A percentile compares a stretch with the other conserved stretches of the same genome.
phyloP scores from a whole-genome alignment of 169 alveolate genomes.

The Cryptosporidium andersoni region DNA sequence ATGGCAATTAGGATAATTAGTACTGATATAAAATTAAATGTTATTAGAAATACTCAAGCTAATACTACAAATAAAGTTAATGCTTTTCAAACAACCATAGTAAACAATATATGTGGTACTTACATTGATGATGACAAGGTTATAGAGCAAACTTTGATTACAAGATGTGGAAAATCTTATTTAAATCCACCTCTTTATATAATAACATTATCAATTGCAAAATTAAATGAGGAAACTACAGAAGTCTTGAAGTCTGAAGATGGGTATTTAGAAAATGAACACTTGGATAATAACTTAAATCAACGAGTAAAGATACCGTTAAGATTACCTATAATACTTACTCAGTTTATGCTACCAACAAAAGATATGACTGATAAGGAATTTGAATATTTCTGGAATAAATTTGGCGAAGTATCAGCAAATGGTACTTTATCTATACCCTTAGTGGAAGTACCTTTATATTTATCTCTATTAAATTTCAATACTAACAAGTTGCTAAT shows the following conservation, averaged over 20 bases:
- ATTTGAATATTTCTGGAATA: slow-evolving; percentile 58
- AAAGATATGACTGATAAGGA: slow-evolving; percentile 40
- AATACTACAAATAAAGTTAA: slow-evolving; percentile 12
- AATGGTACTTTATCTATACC: slow-evolving; percentile 40
- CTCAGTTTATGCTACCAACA: slow-evolving; percentile 58
- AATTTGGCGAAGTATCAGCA: slow-evolving; percentile 18
- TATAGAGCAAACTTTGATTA: slow-evolving; percentile 15
- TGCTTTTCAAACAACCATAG: slow-evolving; percentile 20
- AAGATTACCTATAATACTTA: slow-evolving; percentile 48
- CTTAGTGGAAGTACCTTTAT: slow-evolving; percentile 23
- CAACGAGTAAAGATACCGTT: slow-evolving; percentile 2
- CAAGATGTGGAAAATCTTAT: slow-evolving; percentile 27
- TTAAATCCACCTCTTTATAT: slow-evolving; percentile 60
- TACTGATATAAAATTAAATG: slow-evolving; percentile 1
- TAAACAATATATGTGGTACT: background rate
- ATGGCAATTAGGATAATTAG: slow-evolving; percentile 1
- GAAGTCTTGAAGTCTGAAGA: background rate
- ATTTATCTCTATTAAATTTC: slow-evolving; percentile 36
- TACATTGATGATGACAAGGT: background rate
- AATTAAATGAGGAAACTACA: slow-evolving; percentile 13
- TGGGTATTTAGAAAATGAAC: background rate
- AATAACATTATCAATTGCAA: background rate
- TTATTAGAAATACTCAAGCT: background rate
- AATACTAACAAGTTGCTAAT: background rate
- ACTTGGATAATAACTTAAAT: background rate